phyloP scores from a whole-genome alignment of 2,329 filamentous ascomycete species.

The Clonostachys rhizophaga region DNA sequence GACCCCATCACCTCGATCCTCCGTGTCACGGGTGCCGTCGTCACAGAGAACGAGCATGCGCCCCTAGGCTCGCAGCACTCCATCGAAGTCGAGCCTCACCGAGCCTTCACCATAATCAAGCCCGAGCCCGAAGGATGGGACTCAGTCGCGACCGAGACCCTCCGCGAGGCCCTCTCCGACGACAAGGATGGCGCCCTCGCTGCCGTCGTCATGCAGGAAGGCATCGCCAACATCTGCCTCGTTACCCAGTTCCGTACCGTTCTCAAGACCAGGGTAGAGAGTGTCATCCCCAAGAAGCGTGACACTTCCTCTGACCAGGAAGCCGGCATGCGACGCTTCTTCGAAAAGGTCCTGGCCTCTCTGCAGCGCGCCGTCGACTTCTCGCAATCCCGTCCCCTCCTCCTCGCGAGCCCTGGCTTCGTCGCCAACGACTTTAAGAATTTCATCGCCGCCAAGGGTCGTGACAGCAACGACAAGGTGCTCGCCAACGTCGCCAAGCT shows the following conservation, averaged over 20 bases:
- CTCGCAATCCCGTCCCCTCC: slow-evolving; percentile 60
- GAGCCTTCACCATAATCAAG: slow-evolving; percentile 87
- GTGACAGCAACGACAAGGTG: slow-evolving; percentile 59
- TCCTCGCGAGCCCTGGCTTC: slow-evolving; percentile 88
- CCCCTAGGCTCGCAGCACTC: slow-evolving; percentile 53
- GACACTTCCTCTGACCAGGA: slow-evolving; percentile 60
- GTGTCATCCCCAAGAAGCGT: slow-evolving; percentile 63
- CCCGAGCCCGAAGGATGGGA: slow-evolving; percentile 80
- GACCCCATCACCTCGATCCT: slow-evolving; percentile 50
- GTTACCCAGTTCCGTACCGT: slow-evolving; percentile 79
- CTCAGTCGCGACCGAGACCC: slow-evolving; percentile 73
- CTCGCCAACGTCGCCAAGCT: slow-evolving; percentile 58
- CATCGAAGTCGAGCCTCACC: slow-evolving; percentile 78
- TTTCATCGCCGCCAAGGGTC: slow-evolving; percentile 60
- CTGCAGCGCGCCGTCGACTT: slow-evolving; percentile 78
- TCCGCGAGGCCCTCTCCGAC: slow-evolving; percentile 74
- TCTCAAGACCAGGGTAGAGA: slow-evolving; percentile 58
- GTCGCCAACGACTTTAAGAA: slow-evolving; percentile 75
- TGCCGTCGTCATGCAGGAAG: slow-evolving; percentile 92
- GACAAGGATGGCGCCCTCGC: slow-evolving; percentile 78
- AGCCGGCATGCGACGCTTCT: slow-evolving; percentile 71
- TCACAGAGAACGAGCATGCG: slow-evolving; percentile 47
- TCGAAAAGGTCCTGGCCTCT: slow-evolving; percentile 68
- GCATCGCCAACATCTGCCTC: slow-evolving; percentile 75
- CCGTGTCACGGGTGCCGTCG: slow-evolving; percentile 50